Evolutionary conservation across 805 yeast genomes (phyloP).

Genomic region (Pichia cephalocereana): DNA sequence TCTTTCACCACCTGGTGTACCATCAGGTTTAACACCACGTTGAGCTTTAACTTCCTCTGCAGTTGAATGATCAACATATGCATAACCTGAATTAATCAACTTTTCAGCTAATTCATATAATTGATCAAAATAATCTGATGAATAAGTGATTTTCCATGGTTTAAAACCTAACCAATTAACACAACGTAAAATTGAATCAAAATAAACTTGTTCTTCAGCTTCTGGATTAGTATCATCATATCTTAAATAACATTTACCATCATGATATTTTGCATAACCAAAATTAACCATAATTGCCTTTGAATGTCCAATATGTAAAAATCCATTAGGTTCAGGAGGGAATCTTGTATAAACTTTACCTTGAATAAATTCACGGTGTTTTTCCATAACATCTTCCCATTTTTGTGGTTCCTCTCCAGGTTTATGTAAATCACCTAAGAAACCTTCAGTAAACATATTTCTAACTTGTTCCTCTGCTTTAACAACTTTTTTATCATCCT

Average conservation of each 20-base stretch:
- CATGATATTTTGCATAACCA: slow-evolving; percentile 86
- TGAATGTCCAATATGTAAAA: slow-evolving; percentile 93
- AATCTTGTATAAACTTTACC: slow-evolving; percentile 89
- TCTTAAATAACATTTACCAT: slow-evolving; percentile 85
- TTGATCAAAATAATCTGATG: slow-evolving; percentile 89
- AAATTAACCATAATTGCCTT: slow-evolving; percentile 97
- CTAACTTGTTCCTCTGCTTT: slow-evolving; percentile 29
- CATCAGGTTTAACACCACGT: slow-evolving; percentile 88
- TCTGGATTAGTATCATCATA: slow-evolving; percentile 98
- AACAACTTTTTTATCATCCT: slow-evolving; percentile 5
- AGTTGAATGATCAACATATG: slow-evolving; percentile 90
- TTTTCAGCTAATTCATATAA: slow-evolving; percentile 84
- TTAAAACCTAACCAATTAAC: slow-evolving; percentile 88
- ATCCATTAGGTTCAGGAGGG: slow-evolving; percentile 99
- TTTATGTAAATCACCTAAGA: slow-evolving; percentile 88
- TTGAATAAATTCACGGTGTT: slow-evolving; percentile 67
- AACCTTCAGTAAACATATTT: slow-evolving; percentile 92
- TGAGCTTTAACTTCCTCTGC: slow-evolving; percentile 82
- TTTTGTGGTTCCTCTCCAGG: slow-evolving; percentile 94
- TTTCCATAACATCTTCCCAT: slow-evolving; percentile 73
- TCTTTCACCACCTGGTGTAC: slow-evolving; percentile 91
- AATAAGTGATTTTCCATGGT: slow-evolving; percentile 93
- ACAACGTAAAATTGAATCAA: slow-evolving; percentile 74
- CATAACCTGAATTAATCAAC: slow-evolving; percentile 60
- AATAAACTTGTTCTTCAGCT: slow-evolving; percentile 91